Evolutionary conservation across 2,329 filamentous ascomycete genomes (phyloP), one percentile per base, ranked within the genome.

Genomic region (Sclerotinia nivalis): DNA sequence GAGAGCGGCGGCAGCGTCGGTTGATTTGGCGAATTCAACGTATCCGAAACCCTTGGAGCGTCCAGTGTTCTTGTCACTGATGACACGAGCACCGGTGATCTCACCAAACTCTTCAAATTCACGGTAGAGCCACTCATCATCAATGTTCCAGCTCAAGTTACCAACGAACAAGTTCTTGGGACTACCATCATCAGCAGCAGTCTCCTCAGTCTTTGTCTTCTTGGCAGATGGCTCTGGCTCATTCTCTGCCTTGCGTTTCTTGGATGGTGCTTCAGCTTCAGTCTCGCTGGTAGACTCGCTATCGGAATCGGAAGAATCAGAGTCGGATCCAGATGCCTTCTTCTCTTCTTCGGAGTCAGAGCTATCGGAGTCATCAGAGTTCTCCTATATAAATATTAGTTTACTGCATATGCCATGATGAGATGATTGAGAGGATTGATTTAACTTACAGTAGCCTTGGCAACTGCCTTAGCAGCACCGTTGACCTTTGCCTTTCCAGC

Each of bases 31-130:
- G 80, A 89, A 93, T 80, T 92, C 90, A 75, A 92, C 89, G 78
- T 92, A 93, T 70, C 90, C 90, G 80, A 91, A 92, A 72, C 88
- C 90, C 82, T 90, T 91, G 78, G 89, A 90, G 76, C 88, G 87
- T 74, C 89, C 89, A 79, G 83, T 84, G 54, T 87, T 87, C 75
- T 86, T 86, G 80, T 92, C 89, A 76, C 85, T 90, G 78, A 92
- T 88, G 80, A 92, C 84, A 77, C 88, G 86, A 72, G 85, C 86
- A 76, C 87, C 86, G 75, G 82, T 81, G 74, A 91, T 85, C 80
- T 89, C 87, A 75, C 89, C 89, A 75, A 90, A 91, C 74, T 84
- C 82, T 80, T 89, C 86, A 77, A 92, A 92, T 80, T 91, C 89
- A 71, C 85, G 84, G 71, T 83, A 82, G 74, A 92, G 85, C 89